phyloP scores from a whole-genome alignment of 139 green algal genomes.

The Coelastrella sp. region DNA sequence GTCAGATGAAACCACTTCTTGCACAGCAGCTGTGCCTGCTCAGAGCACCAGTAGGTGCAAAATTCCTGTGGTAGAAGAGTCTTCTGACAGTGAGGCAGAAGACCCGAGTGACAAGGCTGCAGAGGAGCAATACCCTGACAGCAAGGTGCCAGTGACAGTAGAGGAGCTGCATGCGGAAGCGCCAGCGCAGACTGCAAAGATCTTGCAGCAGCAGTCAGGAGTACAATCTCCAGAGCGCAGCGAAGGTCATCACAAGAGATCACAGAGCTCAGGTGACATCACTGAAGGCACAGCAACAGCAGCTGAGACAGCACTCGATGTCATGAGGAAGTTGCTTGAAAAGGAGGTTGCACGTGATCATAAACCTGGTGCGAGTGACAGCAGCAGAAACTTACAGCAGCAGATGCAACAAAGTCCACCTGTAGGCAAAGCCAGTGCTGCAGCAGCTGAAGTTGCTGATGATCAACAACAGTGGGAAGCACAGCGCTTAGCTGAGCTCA shows the following conservation, averaged over 20 bases:
- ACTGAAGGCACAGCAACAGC: slow-evolving; percentile 5
- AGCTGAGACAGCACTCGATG: neutral
- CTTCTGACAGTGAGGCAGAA: neutral
- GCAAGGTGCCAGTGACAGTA: neutral
- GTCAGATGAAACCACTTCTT: neutral
- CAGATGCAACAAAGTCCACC: neutral
- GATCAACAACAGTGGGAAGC: neutral
- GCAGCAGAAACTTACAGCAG: slow-evolving; percentile 12
- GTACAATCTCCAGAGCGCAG: neutral
- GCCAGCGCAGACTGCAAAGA: too few relatives aligned
- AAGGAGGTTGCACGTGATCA: neutral
- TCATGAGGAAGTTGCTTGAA: neutral
- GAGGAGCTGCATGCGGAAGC: neutral
- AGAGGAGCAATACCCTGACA: neutral
- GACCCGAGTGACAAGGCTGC: neutral
- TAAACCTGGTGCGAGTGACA: neutral
- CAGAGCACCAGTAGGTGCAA: neutral
- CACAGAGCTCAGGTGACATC: neutral
- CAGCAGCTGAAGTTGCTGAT: neutral
- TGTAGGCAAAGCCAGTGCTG: neutral
- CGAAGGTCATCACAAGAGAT: neutral
- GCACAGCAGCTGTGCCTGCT: neutral
- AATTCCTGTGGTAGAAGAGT: neutral
- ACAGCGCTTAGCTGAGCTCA: neutral
- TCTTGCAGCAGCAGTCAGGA: neutral